These are phyloP conservation scores for Exophiala phaeomuriformis DNA, from an alignment of 2,329 filamentous ascomycete species.

Conservation along the genomic window DNA sequence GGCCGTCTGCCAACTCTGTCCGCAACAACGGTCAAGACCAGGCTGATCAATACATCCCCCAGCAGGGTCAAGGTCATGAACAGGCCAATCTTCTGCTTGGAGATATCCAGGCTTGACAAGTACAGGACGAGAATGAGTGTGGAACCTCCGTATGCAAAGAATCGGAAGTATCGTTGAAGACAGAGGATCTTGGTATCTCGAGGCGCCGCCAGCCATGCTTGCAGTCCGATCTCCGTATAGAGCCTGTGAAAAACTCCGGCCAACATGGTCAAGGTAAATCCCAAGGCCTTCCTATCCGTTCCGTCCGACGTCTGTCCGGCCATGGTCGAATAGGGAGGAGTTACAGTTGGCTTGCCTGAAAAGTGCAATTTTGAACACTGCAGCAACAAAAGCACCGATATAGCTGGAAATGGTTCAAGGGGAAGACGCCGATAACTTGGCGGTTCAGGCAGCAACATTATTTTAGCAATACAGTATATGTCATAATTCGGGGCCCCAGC, in stretches of 20 bases:
- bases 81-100: conserved; percentile 53
- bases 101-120: conserved; percentile 48
- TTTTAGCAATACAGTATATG: too few species aligned
- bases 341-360: too few species aligned
- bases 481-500: too few species aligned
- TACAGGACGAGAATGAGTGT: conserved; percentile 57
- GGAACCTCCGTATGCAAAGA: conserved; percentile 56
- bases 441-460: too few species aligned
- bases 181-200: conserved; percentile 36
- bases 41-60: conserved; percentile 54
- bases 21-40: conserved; percentile 53
- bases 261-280: background rate
- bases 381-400: background rate
- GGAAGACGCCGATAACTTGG: too few species aligned
- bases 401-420: too few species aligned
- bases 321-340: background rate
- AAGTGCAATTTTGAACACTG: too few species aligned
- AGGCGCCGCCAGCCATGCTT: conserved; percentile 11
- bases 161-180: conserved; percentile 42
- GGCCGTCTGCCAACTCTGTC: conserved; percentile 52
- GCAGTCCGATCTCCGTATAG: conserved; percentile 10
- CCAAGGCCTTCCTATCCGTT: background rate
- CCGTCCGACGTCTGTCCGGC: background rate
- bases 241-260: background rate
- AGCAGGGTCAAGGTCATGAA: conserved; percentile 59